Evolutionary conservation across 2,329 filamentous ascomycete genomes (phyloP).

Genomic region (Ceratocystis variospora): DNA sequence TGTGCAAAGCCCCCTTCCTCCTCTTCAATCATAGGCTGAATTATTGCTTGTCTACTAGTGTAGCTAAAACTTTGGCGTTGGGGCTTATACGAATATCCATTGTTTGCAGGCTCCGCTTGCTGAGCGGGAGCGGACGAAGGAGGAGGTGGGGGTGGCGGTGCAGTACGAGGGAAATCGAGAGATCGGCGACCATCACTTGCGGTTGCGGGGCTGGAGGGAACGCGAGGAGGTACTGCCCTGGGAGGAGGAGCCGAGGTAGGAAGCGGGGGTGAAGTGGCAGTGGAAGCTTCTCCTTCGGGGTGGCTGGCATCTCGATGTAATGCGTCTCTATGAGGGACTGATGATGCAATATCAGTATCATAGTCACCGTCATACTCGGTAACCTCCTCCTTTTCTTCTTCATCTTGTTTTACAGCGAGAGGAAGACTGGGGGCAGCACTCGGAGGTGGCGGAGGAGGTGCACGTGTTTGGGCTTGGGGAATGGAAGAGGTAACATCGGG

Average conservation of each 20-base stretch:
- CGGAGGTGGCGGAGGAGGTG: constrained; percentile 52
- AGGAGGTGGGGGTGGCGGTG: constrained; percentile 26
- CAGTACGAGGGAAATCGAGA: constrained; percentile 42
- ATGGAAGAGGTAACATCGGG: constrained; percentile 39
- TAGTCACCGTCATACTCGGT: constrained; percentile 97
- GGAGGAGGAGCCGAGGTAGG: constrained; percentile 30
- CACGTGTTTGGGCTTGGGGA: constrained; percentile 41
- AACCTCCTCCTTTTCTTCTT: constrained; percentile 60
- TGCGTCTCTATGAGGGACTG: constrained; percentile 85
- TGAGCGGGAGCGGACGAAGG: background rate
- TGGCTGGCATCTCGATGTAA: constrained; percentile 42
- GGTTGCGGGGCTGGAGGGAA: constrained; percentile 43
- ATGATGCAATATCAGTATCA: constrained; percentile 92
- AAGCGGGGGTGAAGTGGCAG: constrained; percentile 40
- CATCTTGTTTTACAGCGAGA: constrained; percentile 30
- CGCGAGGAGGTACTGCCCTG: constrained; percentile 40
- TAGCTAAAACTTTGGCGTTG: constrained; percentile 18
- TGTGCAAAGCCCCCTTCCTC: constrained; percentile 33
- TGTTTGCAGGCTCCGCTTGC: constrained; percentile 25
- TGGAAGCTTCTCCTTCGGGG: constrained; percentile 42
- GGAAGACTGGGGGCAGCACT: constrained; percentile 30
- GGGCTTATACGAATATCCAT: constrained; percentile 46
- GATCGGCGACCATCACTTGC: constrained; percentile 42
- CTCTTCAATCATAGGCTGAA: constrained; percentile 33
- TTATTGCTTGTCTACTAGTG: constrained; percentile 21